Conservation (phyloP, 176 grass and related monocot genomes). For the Tillandsia leiboldiana region DNA sequence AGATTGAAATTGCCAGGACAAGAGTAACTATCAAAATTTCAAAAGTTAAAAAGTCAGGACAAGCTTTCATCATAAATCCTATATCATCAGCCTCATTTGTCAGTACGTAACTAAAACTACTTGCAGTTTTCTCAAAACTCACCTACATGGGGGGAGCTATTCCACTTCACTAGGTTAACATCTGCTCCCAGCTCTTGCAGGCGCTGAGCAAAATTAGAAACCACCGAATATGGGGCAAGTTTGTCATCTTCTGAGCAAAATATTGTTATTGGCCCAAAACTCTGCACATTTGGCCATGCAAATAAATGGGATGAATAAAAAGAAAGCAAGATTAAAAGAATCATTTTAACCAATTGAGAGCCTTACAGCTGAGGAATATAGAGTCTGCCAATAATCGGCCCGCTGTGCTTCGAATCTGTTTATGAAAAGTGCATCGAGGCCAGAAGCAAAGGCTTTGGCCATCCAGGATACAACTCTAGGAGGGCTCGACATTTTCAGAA, state of each 20-base stretch:
- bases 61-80: no score
- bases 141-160: constrained; percentile 70
- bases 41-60: background rate
- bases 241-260: constrained; percentile 84
- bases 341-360: constrained; percentile 11
- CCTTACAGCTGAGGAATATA: constrained; percentile 83
- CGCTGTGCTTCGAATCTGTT: constrained; percentile 81
- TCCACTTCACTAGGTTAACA: constrained; percentile 76
- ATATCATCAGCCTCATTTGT: no score
- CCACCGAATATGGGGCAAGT: constrained; percentile 48
- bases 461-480: constrained; percentile 80
- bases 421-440: constrained; percentile 75
- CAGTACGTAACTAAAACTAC: background rate
- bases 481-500: constrained; percentile 69
- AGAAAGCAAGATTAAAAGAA: background rate
- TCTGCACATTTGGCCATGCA: constrained; percentile 31
- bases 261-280: constrained; percentile 74
- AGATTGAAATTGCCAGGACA: no score
- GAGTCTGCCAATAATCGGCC: constrained; percentile 78
- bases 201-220: constrained; percentile 53
- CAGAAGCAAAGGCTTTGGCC: constrained; percentile 51
- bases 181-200: constrained; percentile 72
- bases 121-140: constrained; percentile 12
- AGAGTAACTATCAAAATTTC: background rate
- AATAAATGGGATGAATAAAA: background rate